Base-by-base conservation (phyloP, 1,139 yeast genomes). In the Candida tunisiensis region DNA sequence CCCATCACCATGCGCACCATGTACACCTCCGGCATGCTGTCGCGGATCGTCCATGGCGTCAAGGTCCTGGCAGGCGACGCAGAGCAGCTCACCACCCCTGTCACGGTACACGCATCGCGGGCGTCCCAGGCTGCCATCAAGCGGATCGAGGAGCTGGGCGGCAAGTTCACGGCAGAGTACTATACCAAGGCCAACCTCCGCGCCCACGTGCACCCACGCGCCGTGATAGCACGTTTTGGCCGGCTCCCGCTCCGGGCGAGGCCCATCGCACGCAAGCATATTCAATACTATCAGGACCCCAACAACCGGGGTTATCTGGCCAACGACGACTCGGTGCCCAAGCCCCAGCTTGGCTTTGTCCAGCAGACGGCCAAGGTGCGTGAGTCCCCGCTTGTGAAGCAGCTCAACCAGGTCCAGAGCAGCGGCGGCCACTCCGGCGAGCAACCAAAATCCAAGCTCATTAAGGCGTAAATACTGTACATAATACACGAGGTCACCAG, bases 171-270 rank as follows among this genome's bases (percentile, higher is more conserved):
- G 8, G 73, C 94, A 5, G 65, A 68, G 34, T 85, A 75, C 49
- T 78, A 68, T 47, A 70, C 79, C 8, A 34, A 51, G 17, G 54
- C 77, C 26, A 73, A 83, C 3, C 65, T 79, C 39, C 61, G 69
- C 39, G 88, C 82, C 3, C 85, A 82, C 44, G 59, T 82, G 26
- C 55, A 74, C 28, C 96, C 98, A 8, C 67, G 70, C 28, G 62
- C 71, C 47, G 74, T 72, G 40, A 50, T 77, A 28, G 53, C 62
- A 35, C 74, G 65, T 40, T 73, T 69, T 44, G 93, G 91, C 13
- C 69, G 83, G 37, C 55, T 85, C 15, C 96, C 96, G 16, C 53
- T 82, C 37, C 73, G 70, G 29, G 91, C 96, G 3, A 69, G 85
- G 51, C 98, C 98, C 15, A 75, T 74, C 6, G 73, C 69, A 40